Evolutionary conservation across 1,139 yeast genomes (phyloP).

Genomic region (Arxiozyma slooffiae): DNA sequence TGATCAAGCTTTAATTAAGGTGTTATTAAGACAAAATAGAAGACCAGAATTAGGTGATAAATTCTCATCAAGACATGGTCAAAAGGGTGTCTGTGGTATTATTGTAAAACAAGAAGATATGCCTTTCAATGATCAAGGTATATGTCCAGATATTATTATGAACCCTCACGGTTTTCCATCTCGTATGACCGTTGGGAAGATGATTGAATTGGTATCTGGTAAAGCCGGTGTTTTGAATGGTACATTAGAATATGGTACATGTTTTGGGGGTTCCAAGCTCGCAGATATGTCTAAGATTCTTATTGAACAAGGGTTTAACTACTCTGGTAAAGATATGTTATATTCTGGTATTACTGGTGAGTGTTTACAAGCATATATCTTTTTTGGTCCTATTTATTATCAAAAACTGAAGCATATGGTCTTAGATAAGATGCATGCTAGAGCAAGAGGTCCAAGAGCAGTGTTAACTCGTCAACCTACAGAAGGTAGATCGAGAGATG

Average conservation of each 20-base stretch:
- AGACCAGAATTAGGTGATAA: constrained; percentile 97
- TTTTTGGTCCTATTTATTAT: constrained; percentile 96
- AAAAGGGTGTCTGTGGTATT: constrained; percentile 97
- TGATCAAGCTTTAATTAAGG: constrained; percentile 90
- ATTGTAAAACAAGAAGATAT: constrained; percentile 93
- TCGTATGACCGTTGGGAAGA: constrained; percentile 98
- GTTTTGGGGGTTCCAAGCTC: constrained; percentile 92
- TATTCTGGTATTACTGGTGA: constrained; percentile 99
- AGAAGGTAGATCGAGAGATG: constrained; percentile 98
- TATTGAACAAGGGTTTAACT: constrained; percentile 84
- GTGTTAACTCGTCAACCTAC: constrained; percentile 97
- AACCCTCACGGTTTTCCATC: constrained; percentile 99
- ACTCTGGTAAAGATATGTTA: constrained; percentile 95
- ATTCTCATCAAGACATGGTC: constrained; percentile 95
- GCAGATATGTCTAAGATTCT: constrained; percentile 93
- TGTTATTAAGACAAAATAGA: constrained; percentile 85
- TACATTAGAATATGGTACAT: constrained; percentile 86
- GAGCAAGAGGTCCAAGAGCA: constrained; percentile 98
- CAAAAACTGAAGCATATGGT: constrained; percentile 99
- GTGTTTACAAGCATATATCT: constrained; percentile 90
- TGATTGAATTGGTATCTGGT: constrained; percentile 93
- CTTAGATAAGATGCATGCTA: constrained; percentile 96
- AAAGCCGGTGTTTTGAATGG: constrained; percentile 97
- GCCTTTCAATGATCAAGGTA: constrained; percentile 88
- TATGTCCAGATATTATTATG: constrained; percentile 92